phyloP scores from a whole-genome alignment of 2,329 filamentous ascomycete species.

The Fusarium illudens region DNA sequence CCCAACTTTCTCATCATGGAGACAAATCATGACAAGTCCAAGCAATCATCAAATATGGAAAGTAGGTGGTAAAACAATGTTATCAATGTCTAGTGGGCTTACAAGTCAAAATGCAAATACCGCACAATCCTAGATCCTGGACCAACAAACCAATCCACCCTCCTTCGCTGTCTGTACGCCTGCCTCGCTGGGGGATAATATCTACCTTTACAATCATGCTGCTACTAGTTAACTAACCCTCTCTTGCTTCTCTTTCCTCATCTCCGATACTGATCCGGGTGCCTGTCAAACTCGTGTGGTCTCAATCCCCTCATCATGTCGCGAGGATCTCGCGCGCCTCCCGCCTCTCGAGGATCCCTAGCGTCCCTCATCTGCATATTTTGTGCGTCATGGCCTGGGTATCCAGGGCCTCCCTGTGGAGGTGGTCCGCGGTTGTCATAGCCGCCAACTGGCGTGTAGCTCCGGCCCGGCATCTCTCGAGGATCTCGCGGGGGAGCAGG shows the following conservation, averaged over 20 bases:
- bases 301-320: conserved; percentile 54
- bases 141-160: not conserved
- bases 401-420: conserved; percentile 47
- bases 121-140: not conserved
- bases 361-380: conserved; percentile 50
- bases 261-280: conserved; percentile 56
- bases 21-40: not conserved
- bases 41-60: not conserved
- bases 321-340: conserved; percentile 38
- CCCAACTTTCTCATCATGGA: not conserved
- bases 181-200: not conserved
- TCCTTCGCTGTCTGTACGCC: conserved; percentile 13
- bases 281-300: conserved; percentile 57
- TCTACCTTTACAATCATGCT: not conserved
- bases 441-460: conserved; percentile 54
- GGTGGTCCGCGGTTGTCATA: conserved; percentile 55
- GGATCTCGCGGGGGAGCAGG: conserved; percentile 54
- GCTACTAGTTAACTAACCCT: not conserved
- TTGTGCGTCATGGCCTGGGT: conserved; percentile 40
- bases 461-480: conserved; percentile 53
- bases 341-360: conserved; percentile 38
- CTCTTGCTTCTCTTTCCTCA: conserved; percentile 34
- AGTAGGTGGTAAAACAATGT: not conserved
- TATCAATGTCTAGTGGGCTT: not conserved
- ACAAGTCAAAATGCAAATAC: not conserved